phyloP scores from a whole-genome alignment of 495 filamentous ascomycete genomes.

The Penicillium cosmopolitanum region DNA sequence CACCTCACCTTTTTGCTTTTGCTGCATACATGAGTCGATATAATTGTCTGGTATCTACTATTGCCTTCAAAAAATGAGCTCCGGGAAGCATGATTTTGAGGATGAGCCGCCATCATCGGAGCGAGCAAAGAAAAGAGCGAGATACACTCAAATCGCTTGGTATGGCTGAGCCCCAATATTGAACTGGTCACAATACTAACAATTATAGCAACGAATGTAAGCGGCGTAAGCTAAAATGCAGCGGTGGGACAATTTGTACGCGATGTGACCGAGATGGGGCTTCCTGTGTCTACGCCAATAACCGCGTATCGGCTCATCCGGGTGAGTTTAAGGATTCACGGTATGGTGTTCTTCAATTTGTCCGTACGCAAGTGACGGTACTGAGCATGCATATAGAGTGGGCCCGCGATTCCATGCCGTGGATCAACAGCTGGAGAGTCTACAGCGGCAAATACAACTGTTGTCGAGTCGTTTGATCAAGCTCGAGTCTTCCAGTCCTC shows the following conservation, averaged over 20 bases:
- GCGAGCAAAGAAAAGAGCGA: slow-evolving; percentile 29
- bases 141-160: slow-evolving; percentile 4
- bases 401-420: slow-evolving; percentile 29
- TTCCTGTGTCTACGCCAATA: slow-evolving; percentile 63
- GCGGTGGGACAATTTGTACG: slow-evolving; percentile 75
- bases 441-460: slow-evolving; percentile 37
- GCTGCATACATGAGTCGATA: neutral
- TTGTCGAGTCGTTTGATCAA: slow-evolving; percentile 40
- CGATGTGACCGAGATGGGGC: slow-evolving; percentile 70
- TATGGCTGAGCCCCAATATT: neutral
- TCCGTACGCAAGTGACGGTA: neutral
- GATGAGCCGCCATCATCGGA: neutral
- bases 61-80: neutral
- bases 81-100: neutral
- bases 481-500: slow-evolving; percentile 30
- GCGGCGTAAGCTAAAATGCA: slow-evolving; percentile 89
- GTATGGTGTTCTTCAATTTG: slow-evolving; percentile 15
- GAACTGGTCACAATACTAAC: slow-evolving; percentile 11
- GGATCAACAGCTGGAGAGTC: slow-evolving; percentile 33
- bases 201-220: slow-evolving; percentile 76
- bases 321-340: slow-evolving; percentile 26
- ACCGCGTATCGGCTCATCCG: slow-evolving; percentile 14
- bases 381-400: slow-evolving; percentile 22
- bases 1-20: slow-evolving; percentile 1
- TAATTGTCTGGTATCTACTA: neutral